These are phyloP conservation scores for Penicillium parvum DNA, from an alignment of 495 filamentous ascomycete genomes.

Conservation along the genomic window DNA sequence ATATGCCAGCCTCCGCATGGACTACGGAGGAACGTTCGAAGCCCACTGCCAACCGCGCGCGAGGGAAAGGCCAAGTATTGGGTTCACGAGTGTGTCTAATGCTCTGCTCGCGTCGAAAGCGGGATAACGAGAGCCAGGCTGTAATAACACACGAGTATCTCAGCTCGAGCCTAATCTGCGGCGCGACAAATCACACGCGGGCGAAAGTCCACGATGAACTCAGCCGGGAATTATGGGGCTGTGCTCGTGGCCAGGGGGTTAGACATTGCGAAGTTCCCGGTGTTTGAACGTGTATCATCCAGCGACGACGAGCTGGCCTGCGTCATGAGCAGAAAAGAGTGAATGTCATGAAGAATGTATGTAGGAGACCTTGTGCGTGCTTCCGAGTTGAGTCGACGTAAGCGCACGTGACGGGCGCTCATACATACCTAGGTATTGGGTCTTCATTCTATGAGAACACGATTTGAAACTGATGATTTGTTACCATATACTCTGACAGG, in stretches of 20 bases:
- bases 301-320: no score
- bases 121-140: not conserved
- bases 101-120: no score
- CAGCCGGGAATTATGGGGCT: not conserved
- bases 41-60: constrained; percentile 6
- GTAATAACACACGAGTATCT: no score
- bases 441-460: no score
- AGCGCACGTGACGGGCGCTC: constrained; percentile 8
- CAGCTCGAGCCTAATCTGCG: not conserved
- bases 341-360: not conserved
- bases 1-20: no score
- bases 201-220: no score
- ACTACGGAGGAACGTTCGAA: no score
- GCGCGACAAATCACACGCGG: constrained; percentile 2
- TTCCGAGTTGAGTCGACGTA: not conserved
- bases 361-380: not conserved
- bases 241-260: not conserved
- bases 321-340: not conserved
- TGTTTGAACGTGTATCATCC: no score
- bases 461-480: no score
- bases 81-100: no score
- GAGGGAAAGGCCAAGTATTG: not conserved
- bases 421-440: not conserved
- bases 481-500: no score
- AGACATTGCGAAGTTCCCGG: not conserved